Conservation (phyloP, 202 grass and related monocot species). For the Dendrocalamus latiflorus region DNA sequence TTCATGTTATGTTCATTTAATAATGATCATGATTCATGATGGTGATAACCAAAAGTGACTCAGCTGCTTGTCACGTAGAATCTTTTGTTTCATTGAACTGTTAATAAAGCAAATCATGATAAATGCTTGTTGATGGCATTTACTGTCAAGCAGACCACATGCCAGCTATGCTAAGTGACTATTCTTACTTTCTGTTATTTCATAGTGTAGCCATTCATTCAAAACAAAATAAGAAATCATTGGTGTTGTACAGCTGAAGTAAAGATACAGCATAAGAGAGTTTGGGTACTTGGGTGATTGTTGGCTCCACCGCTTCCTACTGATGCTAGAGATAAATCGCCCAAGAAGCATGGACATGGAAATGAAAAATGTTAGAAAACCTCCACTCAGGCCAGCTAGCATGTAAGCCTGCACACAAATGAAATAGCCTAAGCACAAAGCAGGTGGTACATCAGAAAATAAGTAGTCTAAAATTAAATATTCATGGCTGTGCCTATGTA, state of each 20-base stretch:
- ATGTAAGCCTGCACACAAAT: slow-evolving; percentile 57
- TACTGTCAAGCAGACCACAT: not conserved
- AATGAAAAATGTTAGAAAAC: slow-evolving; percentile 89
- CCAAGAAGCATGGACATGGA: slow-evolving; percentile 82
- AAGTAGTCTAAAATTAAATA: slow-evolving; percentile 1
- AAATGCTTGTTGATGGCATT: not conserved
- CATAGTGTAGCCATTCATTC: not conserved
- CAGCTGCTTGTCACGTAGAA: not conserved
- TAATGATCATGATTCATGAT: not conserved
- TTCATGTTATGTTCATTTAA: not conserved
- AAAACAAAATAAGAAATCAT: not conserved
- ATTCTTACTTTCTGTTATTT: not conserved
- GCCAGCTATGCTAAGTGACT: not conserved
- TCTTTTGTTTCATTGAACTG: not conserved
- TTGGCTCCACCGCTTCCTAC: slow-evolving; percentile 39
- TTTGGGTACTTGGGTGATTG: slow-evolving; percentile 59
- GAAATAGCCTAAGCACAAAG: not conserved
- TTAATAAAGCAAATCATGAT: not conserved
- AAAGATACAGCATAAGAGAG: slow-evolving; percentile 12
- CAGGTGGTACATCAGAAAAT: not conserved
- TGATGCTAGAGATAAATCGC: slow-evolving; percentile 49
- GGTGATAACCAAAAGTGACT: not conserved
- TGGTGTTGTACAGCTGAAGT: not conserved
- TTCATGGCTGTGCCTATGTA: not conserved
- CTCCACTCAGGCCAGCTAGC: slow-evolving; percentile 69